Evolutionary conservation across 768 basidiomycete genomes (phyloP).

Genomic region (Amanita thiersii): DNA sequence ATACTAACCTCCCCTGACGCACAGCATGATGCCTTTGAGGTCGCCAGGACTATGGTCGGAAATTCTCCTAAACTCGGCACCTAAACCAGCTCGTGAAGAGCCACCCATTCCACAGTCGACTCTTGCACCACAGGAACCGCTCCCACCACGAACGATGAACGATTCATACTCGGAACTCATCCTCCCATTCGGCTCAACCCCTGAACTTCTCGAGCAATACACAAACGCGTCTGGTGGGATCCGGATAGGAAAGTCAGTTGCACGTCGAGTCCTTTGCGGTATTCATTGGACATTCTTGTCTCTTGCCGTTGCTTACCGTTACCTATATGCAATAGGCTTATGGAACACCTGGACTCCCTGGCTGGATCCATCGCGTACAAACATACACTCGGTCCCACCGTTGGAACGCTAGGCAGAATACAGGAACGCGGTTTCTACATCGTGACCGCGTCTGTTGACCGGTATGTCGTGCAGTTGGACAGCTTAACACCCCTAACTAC

Average conservation of each 20-base stretch:
- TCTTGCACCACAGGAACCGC: too few relatives aligned
- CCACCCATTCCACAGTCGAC: conserved; percentile 10
- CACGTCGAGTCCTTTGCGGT: background rate
- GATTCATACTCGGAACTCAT: conserved; percentile 64
- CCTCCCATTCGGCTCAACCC: conserved; percentile 55
- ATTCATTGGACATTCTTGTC: background rate
- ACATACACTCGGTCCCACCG: conserved; percentile 63
- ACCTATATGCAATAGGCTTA: conserved; percentile 32
- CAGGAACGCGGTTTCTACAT: conserved; percentile 68
- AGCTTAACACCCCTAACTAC: background rate
- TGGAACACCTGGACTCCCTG: conserved; percentile 80
- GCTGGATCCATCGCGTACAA: conserved; percentile 82
- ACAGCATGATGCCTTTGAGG: conserved; percentile 50
- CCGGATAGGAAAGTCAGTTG: conserved; percentile 50
- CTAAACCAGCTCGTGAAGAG: conserved; percentile 12
- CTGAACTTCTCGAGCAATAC: conserved; percentile 56
- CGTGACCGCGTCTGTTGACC: conserved; percentile 78
- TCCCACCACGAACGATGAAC: conserved; percentile 47
- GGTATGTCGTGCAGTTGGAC: conserved; percentile 27
- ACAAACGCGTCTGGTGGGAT: conserved; percentile 67
- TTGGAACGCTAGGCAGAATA: conserved; percentile 45
- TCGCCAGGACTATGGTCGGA: conserved; percentile 51
- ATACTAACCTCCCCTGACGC: background rate
- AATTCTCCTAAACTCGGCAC: conserved; percentile 35
- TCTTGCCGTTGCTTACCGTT: background rate